These are phyloP conservation scores for Aspergillus floridensis DNA, from an alignment of 2,329 filamentous ascomycete species.

Conservation along the genomic window DNA sequence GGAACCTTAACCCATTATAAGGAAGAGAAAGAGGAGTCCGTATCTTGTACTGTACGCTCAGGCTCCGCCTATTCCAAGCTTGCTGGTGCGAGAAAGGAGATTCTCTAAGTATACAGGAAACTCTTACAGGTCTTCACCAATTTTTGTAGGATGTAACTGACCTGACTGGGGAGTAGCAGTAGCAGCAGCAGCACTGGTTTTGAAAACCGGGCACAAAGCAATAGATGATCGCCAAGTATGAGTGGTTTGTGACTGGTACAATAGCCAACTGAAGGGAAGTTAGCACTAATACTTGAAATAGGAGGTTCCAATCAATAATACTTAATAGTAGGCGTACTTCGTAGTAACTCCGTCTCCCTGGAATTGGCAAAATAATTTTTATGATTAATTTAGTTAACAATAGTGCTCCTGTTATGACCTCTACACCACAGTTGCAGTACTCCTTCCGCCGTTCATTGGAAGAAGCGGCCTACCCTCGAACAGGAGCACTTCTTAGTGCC, in stretches of 20 bases:
- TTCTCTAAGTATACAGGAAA: background rate
- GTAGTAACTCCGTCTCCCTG: background rate
- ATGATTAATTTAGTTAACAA: background rate
- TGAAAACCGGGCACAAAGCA: background rate
- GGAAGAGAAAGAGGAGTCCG: too few relatives aligned
- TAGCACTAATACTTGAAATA: too few relatives aligned
- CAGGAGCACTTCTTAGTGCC: conserved; percentile 7
- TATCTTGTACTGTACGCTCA: background rate
- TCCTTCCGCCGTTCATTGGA: conserved; percentile 3
- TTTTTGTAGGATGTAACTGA: too few relatives aligned
- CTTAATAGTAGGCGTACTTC: background rate
- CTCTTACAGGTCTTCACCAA: too few relatives aligned
- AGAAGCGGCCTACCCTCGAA: background rate
- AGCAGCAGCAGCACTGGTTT: background rate
- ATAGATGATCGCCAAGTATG: background rate
- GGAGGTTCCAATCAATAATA: background rate
- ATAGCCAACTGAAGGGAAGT: background rate
- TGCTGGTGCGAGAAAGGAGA: background rate
- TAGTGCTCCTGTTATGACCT: background rate
- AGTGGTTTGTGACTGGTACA: conserved; percentile 8
- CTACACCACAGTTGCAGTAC: background rate
- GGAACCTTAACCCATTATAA: background rate
- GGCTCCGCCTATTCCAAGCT: background rate
- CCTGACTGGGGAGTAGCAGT: too few relatives aligned
- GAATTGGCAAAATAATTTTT: background rate